A percentile compares a stretch with the other conserved stretches of the same genome.
phyloP scores from a whole-genome alignment of 371 early-diverging fungal species.

The Apophysomyces variabilis region DNA sequence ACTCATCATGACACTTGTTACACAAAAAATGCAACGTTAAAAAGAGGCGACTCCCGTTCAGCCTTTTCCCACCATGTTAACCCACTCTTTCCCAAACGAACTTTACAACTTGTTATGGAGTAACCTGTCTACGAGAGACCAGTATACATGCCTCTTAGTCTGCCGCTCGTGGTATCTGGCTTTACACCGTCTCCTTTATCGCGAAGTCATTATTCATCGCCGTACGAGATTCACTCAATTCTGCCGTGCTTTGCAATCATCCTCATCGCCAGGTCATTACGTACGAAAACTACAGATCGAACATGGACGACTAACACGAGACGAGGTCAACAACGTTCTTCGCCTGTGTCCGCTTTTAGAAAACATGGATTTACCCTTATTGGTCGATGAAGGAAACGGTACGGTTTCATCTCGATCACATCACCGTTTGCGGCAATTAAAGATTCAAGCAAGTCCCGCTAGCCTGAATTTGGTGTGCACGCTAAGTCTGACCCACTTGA shows the following conservation, averaged over 20 bases:
- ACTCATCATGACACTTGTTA: not conserved
- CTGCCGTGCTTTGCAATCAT: constrained; percentile 10
- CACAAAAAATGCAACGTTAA: constrained; percentile 8
- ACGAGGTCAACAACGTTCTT: not conserved
- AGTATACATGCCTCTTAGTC: not conserved
- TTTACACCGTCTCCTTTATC: not conserved
- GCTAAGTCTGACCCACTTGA: not conserved
- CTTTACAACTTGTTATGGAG: not conserved
- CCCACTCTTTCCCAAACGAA: not conserved
- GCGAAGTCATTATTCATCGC: constrained; percentile 7
- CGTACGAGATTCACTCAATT: constrained; percentile 9
- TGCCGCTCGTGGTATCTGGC: constrained; percentile 9
- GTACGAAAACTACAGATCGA: constrained; percentile 5
- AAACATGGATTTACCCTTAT: not conserved
- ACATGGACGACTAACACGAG: not conserved
- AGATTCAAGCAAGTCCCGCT: not conserved
- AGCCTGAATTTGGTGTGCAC: not conserved
- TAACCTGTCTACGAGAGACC: constrained; percentile 5
- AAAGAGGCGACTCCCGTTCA: not conserved
- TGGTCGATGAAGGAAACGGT: not conserved
- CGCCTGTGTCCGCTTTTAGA: constrained; percentile 7
- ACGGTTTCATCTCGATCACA: not conserved
- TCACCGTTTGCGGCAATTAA: not conserved
- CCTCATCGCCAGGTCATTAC: constrained; percentile 5
- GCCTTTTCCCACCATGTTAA: constrained; percentile 8